A percentile compares a stretch with the other conserved stretches of the same genome.
Evolutionary conservation across 345 rosid genomes (phyloP).

Genomic region (Chamaenerion angustifolium): DNA sequence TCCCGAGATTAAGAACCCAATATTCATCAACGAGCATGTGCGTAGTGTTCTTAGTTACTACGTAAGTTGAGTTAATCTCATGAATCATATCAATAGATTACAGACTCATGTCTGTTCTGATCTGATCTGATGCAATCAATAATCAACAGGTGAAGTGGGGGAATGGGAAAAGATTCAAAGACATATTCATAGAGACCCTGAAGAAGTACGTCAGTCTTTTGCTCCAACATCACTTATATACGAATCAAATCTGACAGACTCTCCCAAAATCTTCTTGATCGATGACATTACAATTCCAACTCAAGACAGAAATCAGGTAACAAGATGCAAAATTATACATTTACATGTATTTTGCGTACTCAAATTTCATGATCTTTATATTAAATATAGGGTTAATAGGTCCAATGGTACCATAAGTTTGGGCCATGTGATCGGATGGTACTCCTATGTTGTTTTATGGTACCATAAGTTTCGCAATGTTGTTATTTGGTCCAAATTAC

Average conservation of each 20-base stretch:
- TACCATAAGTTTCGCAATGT: too few relatives aligned
- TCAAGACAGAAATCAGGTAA: conserved; percentile 87
- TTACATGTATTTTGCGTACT: background rate
- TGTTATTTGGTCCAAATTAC: too few relatives aligned
- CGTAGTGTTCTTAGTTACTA: conserved; percentile 12
- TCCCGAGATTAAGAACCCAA: conserved; percentile 93
- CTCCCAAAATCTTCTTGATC: conserved; percentile 72
- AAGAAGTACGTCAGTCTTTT: conserved; percentile 81
- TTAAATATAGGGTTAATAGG: too few relatives aligned
- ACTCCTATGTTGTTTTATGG: too few relatives aligned
- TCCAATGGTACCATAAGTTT: too few relatives aligned
- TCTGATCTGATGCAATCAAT: too few relatives aligned
- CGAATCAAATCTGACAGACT: conserved; percentile 48
- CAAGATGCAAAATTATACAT: background rate
- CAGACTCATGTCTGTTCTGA: too few relatives aligned
- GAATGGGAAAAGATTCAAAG: conserved; percentile 59
- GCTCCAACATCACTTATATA: conserved; percentile 80
- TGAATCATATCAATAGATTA: too few relatives aligned
- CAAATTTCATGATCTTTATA: too few relatives aligned
- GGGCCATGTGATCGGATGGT: too few relatives aligned
- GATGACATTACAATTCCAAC: conserved; percentile 54
- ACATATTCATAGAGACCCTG: conserved; percentile 56
- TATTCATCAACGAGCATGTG: conserved; percentile 68
- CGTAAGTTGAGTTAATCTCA: background rate
- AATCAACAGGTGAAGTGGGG: conserved; percentile 73